These are phyloP conservation scores for Aspergillus sp. DNA, from an alignment of 2,329 filamentous ascomycete species.

Conservation along the genomic window DNA sequence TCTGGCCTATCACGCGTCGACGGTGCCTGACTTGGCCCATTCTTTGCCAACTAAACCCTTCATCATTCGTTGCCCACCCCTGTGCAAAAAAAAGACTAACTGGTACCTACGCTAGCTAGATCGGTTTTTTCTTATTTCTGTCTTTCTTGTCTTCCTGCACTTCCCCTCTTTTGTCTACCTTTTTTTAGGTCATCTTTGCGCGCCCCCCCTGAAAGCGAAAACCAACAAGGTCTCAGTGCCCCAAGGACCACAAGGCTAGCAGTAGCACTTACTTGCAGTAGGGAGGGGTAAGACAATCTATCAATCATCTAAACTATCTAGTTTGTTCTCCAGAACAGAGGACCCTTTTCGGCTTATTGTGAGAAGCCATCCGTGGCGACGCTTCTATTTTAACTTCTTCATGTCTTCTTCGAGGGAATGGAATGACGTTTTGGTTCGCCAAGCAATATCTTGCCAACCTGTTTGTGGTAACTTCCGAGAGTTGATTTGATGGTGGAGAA, in stretches of 20 bases:
- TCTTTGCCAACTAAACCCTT: not conserved
- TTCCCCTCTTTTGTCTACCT: not conserved
- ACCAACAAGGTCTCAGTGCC: not conserved
- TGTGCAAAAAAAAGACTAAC: not conserved
- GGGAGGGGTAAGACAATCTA: no score
- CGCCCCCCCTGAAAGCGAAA: constrained; percentile 1
- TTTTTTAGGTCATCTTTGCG: constrained; percentile 6
- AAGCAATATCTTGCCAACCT: not conserved
- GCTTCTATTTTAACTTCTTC: not conserved
- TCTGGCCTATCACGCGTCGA: constrained; percentile 13
- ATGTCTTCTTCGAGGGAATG: not conserved
- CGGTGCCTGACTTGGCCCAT: constrained; percentile 15
- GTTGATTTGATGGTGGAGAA: not conserved
- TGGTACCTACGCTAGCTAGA: not conserved
- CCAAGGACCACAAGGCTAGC: not conserved
- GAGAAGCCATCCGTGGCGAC: not conserved
- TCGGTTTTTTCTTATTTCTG: not conserved
- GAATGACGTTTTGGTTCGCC: constrained; percentile 1
- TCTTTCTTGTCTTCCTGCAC: not conserved
- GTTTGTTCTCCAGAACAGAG: no score
- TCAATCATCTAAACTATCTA: no score
- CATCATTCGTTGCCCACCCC: constrained; percentile 4
- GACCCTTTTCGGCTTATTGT: not conserved
- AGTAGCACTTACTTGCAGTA: no score
- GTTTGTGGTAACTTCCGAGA: not conserved